Evolutionary conservation across 768 basidiomycete species (phyloP).

Genomic region (Phylloporus arenicola): DNA sequence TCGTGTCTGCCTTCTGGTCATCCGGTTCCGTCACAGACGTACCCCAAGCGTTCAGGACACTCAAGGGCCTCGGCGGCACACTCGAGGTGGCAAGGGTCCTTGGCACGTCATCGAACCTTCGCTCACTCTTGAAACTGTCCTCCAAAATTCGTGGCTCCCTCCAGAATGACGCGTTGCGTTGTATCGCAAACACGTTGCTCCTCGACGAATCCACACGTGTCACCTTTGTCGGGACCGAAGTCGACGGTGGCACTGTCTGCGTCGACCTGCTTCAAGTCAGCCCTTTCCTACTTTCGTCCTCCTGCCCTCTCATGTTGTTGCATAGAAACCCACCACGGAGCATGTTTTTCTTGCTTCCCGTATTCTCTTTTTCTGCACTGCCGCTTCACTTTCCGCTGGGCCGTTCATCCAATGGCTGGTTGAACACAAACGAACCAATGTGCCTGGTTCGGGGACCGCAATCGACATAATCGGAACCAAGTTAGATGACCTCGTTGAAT

Average conservation of each 20-base stretch:
- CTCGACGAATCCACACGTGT: constrained; percentile 58
- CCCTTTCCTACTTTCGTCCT: constrained; percentile 9
- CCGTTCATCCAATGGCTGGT: constrained; percentile 52
- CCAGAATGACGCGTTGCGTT: constrained; percentile 67
- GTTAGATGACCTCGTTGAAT: constrained; percentile 50
- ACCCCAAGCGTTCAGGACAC: constrained; percentile 56
- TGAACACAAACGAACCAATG: constrained; percentile 54
- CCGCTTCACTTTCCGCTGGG: constrained; percentile 42
- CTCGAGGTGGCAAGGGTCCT: constrained; percentile 63
- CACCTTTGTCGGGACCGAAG: constrained; percentile 51
- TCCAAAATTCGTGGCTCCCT: constrained; percentile 48
- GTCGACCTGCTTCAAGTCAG: constrained; percentile 55
- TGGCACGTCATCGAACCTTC: constrained; percentile 49
- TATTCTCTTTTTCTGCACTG: constrained; percentile 71
- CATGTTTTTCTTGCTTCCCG: constrained; percentile 70
- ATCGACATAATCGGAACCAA: constrained; percentile 58
- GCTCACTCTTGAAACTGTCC: constrained; percentile 48
- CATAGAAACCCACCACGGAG: constrained; percentile 60
- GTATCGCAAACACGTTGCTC: constrained; percentile 74
- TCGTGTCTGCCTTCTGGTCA: constrained; percentile 1
- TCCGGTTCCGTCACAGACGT: constrained; percentile 44
- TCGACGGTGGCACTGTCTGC: constrained; percentile 58
- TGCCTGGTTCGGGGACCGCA: constrained; percentile 36
- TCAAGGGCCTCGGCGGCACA: constrained; percentile 73
- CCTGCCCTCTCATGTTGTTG: constrained; percentile 4